A percentile compares a stretch with the other conserved stretches of the same genome.
Conservation (phyloP, 441 rosid genomes). For the Bocquillonia castaneifolia region DNA sequence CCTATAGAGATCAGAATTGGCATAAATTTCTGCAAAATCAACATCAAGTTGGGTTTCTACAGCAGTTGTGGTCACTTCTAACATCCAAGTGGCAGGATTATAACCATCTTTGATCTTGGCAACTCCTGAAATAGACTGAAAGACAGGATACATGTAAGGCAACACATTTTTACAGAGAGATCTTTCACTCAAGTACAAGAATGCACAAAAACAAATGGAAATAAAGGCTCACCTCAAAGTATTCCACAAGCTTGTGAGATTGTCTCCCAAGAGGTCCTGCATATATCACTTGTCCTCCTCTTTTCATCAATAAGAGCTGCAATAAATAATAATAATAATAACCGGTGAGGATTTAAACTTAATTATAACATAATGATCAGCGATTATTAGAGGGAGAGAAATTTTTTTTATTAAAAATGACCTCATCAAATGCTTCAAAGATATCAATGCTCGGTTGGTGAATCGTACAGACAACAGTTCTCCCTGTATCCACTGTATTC, state of each 20-base stretch:
- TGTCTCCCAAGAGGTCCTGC: slow-evolving; percentile 50
- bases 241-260: slow-evolving; percentile 45
- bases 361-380: not conserved
- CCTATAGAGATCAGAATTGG: slow-evolving; percentile 45
- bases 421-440: slow-evolving; percentile 89
- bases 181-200: not conserved
- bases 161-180: not conserved
- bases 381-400: not conserved
- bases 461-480: slow-evolving; percentile 85
- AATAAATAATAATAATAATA: not conserved
- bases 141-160: slow-evolving; percentile 2
- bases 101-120: slow-evolving; percentile 43
- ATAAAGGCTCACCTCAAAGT: slow-evolving; percentile 47
- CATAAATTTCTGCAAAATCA: slow-evolving; percentile 52
- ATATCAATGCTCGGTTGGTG: slow-evolving; percentile 88
- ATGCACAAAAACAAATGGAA: not conserved
- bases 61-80: slow-evolving; percentile 44
- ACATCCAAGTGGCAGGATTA: slow-evolving; percentile 71
- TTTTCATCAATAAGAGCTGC: slow-evolving; percentile 51
- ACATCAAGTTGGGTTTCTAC: slow-evolving; percentile 44
- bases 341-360: not conserved
- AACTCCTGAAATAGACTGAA: slow-evolving; percentile 54
- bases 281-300: slow-evolving; percentile 58
- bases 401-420: slow-evolving; percentile 9
- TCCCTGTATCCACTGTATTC: slow-evolving; percentile 76